These are phyloP conservation scores for Cyclaneusma minus DNA, from an alignment of 2,329 filamentous ascomycete genomes.

Conservation along the genomic window DNA sequence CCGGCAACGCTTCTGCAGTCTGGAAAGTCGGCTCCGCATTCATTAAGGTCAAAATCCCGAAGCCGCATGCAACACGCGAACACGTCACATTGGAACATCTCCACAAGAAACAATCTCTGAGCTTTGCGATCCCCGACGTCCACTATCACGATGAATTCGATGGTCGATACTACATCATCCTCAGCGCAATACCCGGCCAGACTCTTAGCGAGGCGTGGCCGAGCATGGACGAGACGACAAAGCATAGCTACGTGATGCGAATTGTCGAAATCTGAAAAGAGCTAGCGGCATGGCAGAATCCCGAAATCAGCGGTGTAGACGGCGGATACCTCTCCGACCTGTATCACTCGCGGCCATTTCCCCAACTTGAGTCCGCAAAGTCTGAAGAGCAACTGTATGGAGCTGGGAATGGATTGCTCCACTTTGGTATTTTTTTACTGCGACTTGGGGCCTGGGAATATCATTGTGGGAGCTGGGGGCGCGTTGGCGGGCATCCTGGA, in stretches of 20 bases:
- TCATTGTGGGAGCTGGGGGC: slow-evolving; percentile 7
- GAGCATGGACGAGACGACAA: slow-evolving; percentile 1
- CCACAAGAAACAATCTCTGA: not conserved
- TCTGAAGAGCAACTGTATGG: slow-evolving; percentile 6
- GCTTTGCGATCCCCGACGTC: slow-evolving; percentile 1
- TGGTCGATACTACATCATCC: not conserved
- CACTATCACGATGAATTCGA: slow-evolving; percentile 1
- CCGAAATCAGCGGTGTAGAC: slow-evolving; percentile 1
- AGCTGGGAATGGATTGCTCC: slow-evolving; percentile 9
- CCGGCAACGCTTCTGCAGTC: not conserved
- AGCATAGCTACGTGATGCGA: not conserved
- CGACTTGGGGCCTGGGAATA: slow-evolving; percentile 4
- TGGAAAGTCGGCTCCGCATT: slow-evolving; percentile 1
- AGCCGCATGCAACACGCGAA: slow-evolving; percentile 1
- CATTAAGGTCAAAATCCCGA: not conserved
- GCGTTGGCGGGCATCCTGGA: slow-evolving; percentile 9
- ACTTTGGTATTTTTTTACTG: slow-evolving; percentile 9
- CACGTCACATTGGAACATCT: slow-evolving; percentile 1
- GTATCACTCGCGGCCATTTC: slow-evolving; percentile 5
- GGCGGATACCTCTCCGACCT: slow-evolving; percentile 5
- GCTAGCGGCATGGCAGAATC: not conserved
- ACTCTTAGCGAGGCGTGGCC: not conserved
- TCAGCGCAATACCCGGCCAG: not conserved
- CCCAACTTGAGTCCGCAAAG: slow-evolving; percentile 6
- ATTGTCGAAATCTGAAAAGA: slow-evolving; percentile 1